Base-by-base conservation (phyloP, 2,329 filamentous ascomycete genomes). In the Trichoderma koningii region DNA sequence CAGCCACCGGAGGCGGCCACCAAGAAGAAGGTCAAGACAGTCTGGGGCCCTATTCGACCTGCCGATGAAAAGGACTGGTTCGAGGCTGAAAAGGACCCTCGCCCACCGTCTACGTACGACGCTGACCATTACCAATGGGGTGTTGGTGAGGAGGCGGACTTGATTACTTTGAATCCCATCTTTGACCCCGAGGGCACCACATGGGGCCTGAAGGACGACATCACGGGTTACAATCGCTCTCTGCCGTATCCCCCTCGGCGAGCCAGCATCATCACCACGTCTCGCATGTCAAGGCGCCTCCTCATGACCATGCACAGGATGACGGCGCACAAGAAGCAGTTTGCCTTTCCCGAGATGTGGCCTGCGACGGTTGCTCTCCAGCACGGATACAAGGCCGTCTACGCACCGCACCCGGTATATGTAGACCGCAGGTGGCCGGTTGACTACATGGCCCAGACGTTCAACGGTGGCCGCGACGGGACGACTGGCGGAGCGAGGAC, bases 261-360 rank as follows among this genome's bases (percentile, higher is more conserved):
- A 26, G 89, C 91, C 47, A 90, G 92, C 70, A 96, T 98, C 78
- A 94, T 97, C 75, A 94, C 93, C 0, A 89, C 93, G 0, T 90
- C 90, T 0, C 87, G 94, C 61, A 89, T 98, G 79, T 95, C 90
- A 14, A 87, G 88, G 55, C 87, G 87, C 53, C 86, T 97, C 55
- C 83, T 98, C 15, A 81, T 88, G 67, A 89, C 89, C 19, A 98
- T 98, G 94, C 94, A 98, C 80, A 85, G 87, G 63, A 93, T 97
- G 80, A 97, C 93, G 4, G 87, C 88, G 34, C 85, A 91, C 71
- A 89, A 89, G 73, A 93, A 93, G 71, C 91, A 96, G 76, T 91
- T 91, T 69, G 96, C 95, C 80, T 96, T 96, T 75, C 91, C 93
- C 0, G 94, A 98, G 77, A 97, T 97, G 93, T 97, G 92, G 92